Evolutionary conservation across 2,329 filamentous ascomycete species (phyloP).

Genomic region (Paracoccidioides brasiliensis): DNA sequence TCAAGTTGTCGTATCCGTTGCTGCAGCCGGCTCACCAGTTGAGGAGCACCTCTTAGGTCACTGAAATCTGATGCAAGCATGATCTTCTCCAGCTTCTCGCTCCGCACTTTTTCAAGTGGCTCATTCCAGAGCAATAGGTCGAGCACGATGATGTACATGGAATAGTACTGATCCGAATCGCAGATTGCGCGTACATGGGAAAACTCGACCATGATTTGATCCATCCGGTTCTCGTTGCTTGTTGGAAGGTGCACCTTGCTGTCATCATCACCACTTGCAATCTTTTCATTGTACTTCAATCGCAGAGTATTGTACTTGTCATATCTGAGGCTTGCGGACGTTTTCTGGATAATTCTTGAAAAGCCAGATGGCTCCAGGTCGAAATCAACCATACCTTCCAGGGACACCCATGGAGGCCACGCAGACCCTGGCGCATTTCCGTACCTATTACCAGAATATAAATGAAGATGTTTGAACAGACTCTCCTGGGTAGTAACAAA

Average conservation of each 20-base stretch:
- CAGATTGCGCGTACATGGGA: slow-evolving; percentile 88
- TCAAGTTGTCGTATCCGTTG: slow-evolving; percentile 86
- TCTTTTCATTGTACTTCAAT: slow-evolving; percentile 91
- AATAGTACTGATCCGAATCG: slow-evolving; percentile 94
- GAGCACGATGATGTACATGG: slow-evolving; percentile 93
- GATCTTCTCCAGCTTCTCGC: slow-evolving; percentile 90
- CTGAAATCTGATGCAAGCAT: slow-evolving; percentile 98
- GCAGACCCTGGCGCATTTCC: slow-evolving; percentile 70
- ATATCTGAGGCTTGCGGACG: slow-evolving; percentile 83
- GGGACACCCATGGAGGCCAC: slow-evolving; percentile 96
- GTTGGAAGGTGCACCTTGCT: slow-evolving; percentile 40
- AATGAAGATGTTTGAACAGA: slow-evolving; percentile 73
- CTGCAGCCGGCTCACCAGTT: slow-evolving; percentile 83
- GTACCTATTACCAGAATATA: slow-evolving; percentile 90
- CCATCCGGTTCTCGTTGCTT: slow-evolving; percentile 57
- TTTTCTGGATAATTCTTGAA: slow-evolving; percentile 91
- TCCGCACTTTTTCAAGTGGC: slow-evolving; percentile 92
- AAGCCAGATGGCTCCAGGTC: slow-evolving; percentile 91
- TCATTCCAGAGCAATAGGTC: slow-evolving; percentile 94
- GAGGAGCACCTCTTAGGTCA: slow-evolving; percentile 81
- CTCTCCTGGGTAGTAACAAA: slow-evolving; percentile 93
- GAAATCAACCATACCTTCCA: slow-evolving; percentile 98
- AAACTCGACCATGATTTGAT: slow-evolving; percentile 94
- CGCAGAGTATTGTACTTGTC: slow-evolving; percentile 98
- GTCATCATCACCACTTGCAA: slow-evolving; percentile 44